Evolutionary conservation across 2,329 filamentous ascomycete genomes (phyloP).

Genomic region (Thielaviopsis euricoi): DNA sequence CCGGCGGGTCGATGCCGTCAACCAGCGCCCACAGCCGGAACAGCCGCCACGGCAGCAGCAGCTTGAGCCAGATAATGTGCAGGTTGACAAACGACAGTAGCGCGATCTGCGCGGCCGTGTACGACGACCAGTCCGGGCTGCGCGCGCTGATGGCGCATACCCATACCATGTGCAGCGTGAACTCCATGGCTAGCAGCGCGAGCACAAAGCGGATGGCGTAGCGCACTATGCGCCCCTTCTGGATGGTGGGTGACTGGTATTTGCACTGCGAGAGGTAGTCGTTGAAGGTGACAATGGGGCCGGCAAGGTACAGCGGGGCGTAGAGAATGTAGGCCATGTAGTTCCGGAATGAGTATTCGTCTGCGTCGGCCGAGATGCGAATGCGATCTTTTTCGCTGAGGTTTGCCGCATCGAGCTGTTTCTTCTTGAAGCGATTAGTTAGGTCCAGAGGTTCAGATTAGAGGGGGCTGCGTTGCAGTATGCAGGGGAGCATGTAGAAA

Average conservation of each 20-base stretch:
- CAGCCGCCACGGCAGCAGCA: slow-evolving; percentile 92
- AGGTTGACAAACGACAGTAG: slow-evolving; percentile 93
- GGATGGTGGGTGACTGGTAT: slow-evolving; percentile 56
- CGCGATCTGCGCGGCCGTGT: slow-evolving; percentile 73
- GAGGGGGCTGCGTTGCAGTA: no score
- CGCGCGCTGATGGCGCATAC: slow-evolving; percentile 81
- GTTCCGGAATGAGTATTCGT: slow-evolving; percentile 66
- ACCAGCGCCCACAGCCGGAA: slow-evolving; percentile 91
- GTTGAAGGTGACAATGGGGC: slow-evolving; percentile 93
- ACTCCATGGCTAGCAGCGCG: slow-evolving; percentile 72
- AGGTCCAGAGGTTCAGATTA: no score
- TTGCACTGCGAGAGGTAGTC: slow-evolving; percentile 84
- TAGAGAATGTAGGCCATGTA: slow-evolving; percentile 85
- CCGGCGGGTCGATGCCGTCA: slow-evolving; percentile 84
- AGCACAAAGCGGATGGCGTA: slow-evolving; percentile 74
- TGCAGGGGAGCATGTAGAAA: no score
- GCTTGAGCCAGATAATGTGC: slow-evolving; percentile 93
- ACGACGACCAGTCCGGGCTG: slow-evolving; percentile 61
- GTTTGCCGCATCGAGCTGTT: slow-evolving; percentile 74
- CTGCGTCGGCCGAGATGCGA: slow-evolving; percentile 50
- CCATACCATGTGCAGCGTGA: slow-evolving; percentile 83
- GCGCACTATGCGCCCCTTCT: slow-evolving; percentile 50
- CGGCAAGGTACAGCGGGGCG: slow-evolving; percentile 79
- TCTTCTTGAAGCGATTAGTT: slow-evolving; percentile 81
- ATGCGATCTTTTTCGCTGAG: slow-evolving; percentile 83